These are phyloP conservation scores for Ophiostoma ips DNA, from an alignment of 2,329 filamentous ascomycete species.

Conservation along the genomic window DNA sequence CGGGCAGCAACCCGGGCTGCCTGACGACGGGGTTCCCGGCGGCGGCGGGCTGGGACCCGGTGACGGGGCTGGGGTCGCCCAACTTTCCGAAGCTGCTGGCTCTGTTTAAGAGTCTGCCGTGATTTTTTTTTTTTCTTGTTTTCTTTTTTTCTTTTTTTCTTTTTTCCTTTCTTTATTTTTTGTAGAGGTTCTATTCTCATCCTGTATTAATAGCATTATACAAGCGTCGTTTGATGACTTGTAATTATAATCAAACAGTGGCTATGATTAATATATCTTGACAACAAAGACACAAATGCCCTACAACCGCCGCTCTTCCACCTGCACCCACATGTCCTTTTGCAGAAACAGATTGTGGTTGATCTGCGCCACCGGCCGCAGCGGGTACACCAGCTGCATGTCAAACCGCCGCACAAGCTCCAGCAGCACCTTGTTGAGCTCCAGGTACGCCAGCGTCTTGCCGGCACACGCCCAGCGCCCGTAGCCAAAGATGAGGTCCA, in stretches of 20 bases:
- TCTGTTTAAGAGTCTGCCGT: conserved; percentile 12
- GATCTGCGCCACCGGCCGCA: conserved; percentile 12
- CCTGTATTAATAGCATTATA: no score
- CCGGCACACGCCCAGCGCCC: conserved; percentile 28
- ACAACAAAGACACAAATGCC: not conserved
- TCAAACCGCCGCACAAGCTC: conserved; percentile 16
- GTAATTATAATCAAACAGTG: not conserved
- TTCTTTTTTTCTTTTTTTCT: not conserved
- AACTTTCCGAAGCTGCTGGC: conserved; percentile 15
- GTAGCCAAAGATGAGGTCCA: conserved; percentile 27
- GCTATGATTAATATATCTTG: not conserved
- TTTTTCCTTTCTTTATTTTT: not conserved
- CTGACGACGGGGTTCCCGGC: conserved; percentile 20
- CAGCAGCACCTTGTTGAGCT: conserved; percentile 24
- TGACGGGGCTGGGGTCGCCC: conserved; percentile 13
- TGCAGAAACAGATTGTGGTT: conserved; percentile 20
- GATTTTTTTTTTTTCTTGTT: not conserved
- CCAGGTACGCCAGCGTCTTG: conserved; percentile 27
- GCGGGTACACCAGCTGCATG: conserved; percentile 18
- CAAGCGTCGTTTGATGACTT: no score
- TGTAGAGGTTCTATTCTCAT: no score
- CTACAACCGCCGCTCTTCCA: conserved; percentile 9
- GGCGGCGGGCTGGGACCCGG: conserved; percentile 18
- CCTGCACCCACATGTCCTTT: conserved; percentile 18
- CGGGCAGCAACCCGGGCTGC: conserved; percentile 21